phyloP scores from a whole-genome alignment of 2,329 filamentous ascomycete genomes.

The Alternaria sp. region DNA sequence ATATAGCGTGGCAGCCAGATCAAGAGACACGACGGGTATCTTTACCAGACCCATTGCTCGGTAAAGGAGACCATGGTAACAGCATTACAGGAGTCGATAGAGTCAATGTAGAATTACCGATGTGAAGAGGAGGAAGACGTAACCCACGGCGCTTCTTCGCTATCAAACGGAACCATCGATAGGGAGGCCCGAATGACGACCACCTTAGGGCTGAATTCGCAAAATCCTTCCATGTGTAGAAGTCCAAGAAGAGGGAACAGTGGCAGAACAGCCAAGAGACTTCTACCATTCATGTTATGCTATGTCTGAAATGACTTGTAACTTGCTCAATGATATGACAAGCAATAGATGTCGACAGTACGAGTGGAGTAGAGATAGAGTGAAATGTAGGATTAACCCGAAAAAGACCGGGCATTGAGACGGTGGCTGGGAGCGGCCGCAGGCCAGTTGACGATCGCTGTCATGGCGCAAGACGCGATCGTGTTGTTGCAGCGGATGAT shows the following conservation, averaged over 20 bases:
- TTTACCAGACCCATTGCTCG: neutral
- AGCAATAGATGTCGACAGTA: neutral
- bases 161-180: neutral
- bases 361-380: slow-evolving; percentile 15
- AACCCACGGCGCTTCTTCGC: neutral
- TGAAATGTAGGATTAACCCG: slow-evolving; percentile 7
- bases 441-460: slow-evolving; percentile 10
- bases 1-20: neutral
- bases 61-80: slow-evolving; percentile 3
- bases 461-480: slow-evolving; percentile 17
- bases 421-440: slow-evolving; percentile 6
- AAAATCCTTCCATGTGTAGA: neutral
- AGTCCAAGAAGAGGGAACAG: neutral
- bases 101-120: neutral
- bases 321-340: neutral
- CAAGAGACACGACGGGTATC: neutral
- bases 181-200: neutral
- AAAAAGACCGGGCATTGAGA: slow-evolving; percentile 1
- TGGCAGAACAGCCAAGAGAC: neutral
- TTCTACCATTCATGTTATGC: neutral
- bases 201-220: neutral
- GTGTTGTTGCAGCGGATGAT: slow-evolving; percentile 2
- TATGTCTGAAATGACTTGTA: slow-evolving; percentile 5
- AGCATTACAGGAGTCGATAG: neutral
- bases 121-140: neutral